Conservation (phyloP, 164 flowering plant species). For the Liriodendron chinense region DNA sequence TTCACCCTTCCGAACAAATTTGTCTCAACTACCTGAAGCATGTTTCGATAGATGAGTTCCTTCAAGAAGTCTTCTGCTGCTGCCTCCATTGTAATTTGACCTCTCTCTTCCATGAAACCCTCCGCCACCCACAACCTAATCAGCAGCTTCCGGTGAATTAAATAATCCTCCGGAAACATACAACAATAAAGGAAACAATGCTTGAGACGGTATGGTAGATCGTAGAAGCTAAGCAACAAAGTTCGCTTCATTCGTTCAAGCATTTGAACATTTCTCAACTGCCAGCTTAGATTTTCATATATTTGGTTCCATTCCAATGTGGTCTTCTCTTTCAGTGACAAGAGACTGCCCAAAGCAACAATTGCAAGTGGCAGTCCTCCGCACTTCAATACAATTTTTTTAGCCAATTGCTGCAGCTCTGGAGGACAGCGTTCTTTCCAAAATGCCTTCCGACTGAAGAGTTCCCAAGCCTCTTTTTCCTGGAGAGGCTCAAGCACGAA, state of each 20-base stretch:
- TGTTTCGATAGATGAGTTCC: constrained; percentile 7
- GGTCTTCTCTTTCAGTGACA: not conserved
- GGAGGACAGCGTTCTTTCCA: not conserved
- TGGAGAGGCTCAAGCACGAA: not conserved
- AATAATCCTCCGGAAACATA: constrained; percentile 15
- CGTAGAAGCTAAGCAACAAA: constrained; percentile 9
- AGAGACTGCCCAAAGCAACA: constrained; percentile 16
- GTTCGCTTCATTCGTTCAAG: not conserved
- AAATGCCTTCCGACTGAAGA: constrained; percentile 8
- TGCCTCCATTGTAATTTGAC: not conserved
- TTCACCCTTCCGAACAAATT: not conserved
- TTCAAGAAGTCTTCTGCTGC: constrained; percentile 5
- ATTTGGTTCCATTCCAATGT: constrained; percentile 15
- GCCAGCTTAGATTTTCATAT: constrained; percentile 13
- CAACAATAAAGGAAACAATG: constrained; percentile 23
- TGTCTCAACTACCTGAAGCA: constrained; percentile 7
- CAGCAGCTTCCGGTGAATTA: constrained; percentile 11
- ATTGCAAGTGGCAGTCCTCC: constrained; percentile 26
- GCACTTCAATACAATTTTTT: constrained; percentile 18
- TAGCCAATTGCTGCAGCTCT: not conserved
- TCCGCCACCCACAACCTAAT: constrained; percentile 26
- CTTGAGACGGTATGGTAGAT: constrained; percentile 19
- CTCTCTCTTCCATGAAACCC: constrained; percentile 14
- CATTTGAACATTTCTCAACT: not conserved
- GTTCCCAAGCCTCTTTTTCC: constrained; percentile 1